These are phyloP conservation scores for Starmerella sirachaensis DNA, from an alignment of 805 yeast genomes.

Conservation along the genomic window DNA sequence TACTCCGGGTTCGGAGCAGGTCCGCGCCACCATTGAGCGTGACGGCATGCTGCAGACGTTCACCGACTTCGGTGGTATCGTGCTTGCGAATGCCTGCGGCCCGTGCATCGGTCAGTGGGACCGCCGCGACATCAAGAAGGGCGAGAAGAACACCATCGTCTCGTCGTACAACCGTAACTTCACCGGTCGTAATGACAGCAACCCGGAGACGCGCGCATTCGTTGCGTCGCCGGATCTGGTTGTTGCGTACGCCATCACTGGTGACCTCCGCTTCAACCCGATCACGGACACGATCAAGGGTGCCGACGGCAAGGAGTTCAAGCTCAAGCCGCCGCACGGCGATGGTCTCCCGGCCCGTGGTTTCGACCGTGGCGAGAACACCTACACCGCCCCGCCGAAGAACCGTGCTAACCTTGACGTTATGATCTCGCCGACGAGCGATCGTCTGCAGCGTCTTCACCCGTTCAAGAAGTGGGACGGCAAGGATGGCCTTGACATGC, in stretches of 20 bases:
- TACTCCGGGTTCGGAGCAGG: constrained; percentile 97
- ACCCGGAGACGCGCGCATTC: constrained; percentile 93
- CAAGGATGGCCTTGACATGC: constrained; percentile 77
- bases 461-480: constrained; percentile 97
- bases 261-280: constrained; percentile 95
- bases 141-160: constrained; percentile 91
- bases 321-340: constrained; percentile 76
- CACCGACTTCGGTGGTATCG: constrained; percentile 84
- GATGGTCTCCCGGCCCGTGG: constrained; percentile 83
- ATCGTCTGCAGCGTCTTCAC: constrained; percentile 86
- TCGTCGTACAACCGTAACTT: constrained; percentile 97
- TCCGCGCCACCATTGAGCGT: constrained; percentile 94
- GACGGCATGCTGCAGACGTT: constrained; percentile 87
- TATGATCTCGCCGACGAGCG: constrained; percentile 74
- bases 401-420: constrained; percentile 70
- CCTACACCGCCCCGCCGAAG: constrained; percentile 93
- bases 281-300: constrained; percentile 79
- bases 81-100: constrained; percentile 96
- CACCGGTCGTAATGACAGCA: constrained; percentile 96
- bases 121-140: constrained; percentile 82
- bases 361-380: constrained; percentile 85
- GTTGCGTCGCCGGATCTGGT: constrained; percentile 95
- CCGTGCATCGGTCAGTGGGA: constrained; percentile 99
- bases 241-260: constrained; percentile 90
- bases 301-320: constrained; percentile 81